Evolutionary conservation across 257 asterid genomes (phyloP), one percentile per base, ranked within the genome.

Genomic region (Ligustrum vulgare): DNA sequence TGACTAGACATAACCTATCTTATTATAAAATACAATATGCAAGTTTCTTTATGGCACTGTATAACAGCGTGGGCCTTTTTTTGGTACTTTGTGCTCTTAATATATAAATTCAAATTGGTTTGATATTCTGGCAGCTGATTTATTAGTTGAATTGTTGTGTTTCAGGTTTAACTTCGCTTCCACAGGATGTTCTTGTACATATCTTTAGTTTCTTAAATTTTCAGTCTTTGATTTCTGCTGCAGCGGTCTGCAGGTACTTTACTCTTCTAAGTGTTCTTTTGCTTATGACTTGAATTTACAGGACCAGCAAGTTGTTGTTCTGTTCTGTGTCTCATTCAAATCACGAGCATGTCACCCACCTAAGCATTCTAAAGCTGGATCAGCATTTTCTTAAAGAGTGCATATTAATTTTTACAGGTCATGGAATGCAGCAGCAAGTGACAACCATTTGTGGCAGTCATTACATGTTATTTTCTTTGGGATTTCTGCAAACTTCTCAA

Each of bases 361-460:
- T 22, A 39, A 43, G 0, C 20, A 69, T 37, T 22, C 6, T 69
- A 15, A 45, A 47, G 32, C 10, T 15, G 67, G 70, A 45, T 28
- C 23, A 23, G 47, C 15, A 20, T 65, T 25, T 47, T 75, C 67
- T 54, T 36, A 66, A 58, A 58, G 36, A 70, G 81, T 28, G 74
- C 41, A 12, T 69, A 35, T 41, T 22, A 10, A 56, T 84, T 64
- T 66, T 71, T 79, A 45, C 85, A 94, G 99, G 86, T 84, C 81
- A 60, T 92, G 99, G 98, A 83, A 82, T 84, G 79, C 32, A 23
- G 93, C 91, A 62, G 89, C 98, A 70, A 62, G 81, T 76, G 99
- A 92, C 67, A 81, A 88, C 84, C 77, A 75, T 75, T 84, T 94
- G 9, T 94, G 98, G 98, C 77, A 88, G 79, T 76, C 65, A 1